Evolutionary conservation across 768 basidiomycete species (phyloP), one percentile per base, ranked within the genome.

Genomic region (Tubosaeta sp.): DNA sequence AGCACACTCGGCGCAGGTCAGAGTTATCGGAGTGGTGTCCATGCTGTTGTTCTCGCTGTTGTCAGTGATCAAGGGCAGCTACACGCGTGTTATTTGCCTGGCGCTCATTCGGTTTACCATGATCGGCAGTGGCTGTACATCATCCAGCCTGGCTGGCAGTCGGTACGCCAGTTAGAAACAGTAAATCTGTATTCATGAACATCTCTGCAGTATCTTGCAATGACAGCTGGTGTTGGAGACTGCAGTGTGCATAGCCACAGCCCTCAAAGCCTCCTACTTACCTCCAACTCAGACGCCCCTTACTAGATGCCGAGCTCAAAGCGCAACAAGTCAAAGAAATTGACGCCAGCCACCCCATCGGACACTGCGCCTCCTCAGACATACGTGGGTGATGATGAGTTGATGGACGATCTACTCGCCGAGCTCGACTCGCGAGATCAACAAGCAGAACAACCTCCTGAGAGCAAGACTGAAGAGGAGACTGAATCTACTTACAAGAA

Each of bases 331-430:
- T 54, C 72, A 43, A 82, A 81, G 70, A 81, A 83, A 65, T 53
- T 60, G 22, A 25, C 71, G 43, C 62, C 75, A 14, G 57, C 69
- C 7, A 41, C 69, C 1, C 49, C 57, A 13, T 39, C 62, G 25
- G 42, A 49, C 13, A 14, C 56, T 4, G 35, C 62, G n/a, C 61
- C 64, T 42, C 57, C 68, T 22, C 60, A 65, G 14, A 53, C 66
- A 1, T 66, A 72, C 29, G 59, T 71, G 1, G 54, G 57, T 17
- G 76, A 78, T 39, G 80, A 85, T 50, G 79, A 78, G 10, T 75
- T 92, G 43, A 75, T 92, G 73, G 79, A 90, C 57, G 85, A 89
- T 60, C 79, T 95, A 1, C 68, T 93, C 43, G 78, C 83, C 7
- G 85, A 90, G 65, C 81, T 95, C 26, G 88, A 91, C 59, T 80